A percentile compares a stretch with the other conserved stretches of the same genome.
These are phyloP conservation scores for Pachysolen tannophilus DNA, from an alignment of 805 yeast genomes.

Conservation along the genomic window DNA sequence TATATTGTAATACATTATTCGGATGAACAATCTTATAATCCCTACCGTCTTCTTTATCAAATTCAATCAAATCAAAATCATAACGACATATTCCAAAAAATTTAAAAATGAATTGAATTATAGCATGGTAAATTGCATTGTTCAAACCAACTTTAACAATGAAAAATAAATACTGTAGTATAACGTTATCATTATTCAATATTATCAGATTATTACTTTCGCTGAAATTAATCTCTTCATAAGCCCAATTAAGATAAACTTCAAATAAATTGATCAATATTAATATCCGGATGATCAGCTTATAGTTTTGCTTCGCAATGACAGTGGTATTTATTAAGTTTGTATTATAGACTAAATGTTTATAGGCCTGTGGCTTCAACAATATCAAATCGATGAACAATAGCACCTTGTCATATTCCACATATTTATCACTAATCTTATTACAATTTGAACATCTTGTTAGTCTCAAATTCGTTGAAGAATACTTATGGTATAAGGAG, in stretches of 20 bases:
- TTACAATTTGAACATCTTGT: constrained; percentile 71
- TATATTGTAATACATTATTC: constrained; percentile 7
- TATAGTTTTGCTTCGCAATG: background rate
- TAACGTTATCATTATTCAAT: constrained; percentile 27
- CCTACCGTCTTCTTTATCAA: background rate
- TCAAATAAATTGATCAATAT: constrained; percentile 70
- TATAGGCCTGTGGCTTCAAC: constrained; percentile 78
- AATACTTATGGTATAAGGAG: constrained; percentile 62
- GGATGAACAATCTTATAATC: background rate
- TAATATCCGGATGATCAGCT: constrained; percentile 34
- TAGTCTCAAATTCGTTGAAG: constrained; percentile 70
- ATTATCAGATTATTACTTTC: constrained; percentile 18
- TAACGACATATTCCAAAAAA: background rate
- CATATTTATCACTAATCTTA: constrained; percentile 78
- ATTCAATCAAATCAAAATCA: constrained; percentile 4
- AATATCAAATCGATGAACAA: constrained; percentile 77
- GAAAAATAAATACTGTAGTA: constrained; percentile 49
- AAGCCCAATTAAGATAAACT: constrained; percentile 88
- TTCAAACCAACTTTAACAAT: constrained; percentile 43
- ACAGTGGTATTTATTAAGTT: constrained; percentile 24
- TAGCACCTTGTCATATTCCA: constrained; percentile 82
- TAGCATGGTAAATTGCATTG: constrained; percentile 30
- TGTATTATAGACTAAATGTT: constrained; percentile 84
- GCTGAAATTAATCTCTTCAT: constrained; percentile 61
- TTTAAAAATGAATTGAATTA: constrained; percentile 20